Conservation (phyloP, 768 basidiomycete species). For the Dacryopinax primogenitus region DNA sequence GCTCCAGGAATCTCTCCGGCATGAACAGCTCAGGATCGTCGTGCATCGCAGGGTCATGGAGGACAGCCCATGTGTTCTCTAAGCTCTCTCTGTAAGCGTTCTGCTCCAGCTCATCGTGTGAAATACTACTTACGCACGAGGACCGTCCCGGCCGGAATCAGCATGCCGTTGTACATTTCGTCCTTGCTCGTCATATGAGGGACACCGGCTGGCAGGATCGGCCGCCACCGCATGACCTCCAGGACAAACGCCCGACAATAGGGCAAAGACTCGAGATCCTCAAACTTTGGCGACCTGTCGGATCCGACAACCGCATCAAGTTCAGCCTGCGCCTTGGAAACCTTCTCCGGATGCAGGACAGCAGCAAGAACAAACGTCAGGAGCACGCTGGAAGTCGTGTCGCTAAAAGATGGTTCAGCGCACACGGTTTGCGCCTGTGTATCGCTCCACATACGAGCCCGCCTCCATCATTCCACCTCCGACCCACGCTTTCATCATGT, state of each 20-base stretch:
- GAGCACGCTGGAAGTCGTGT: conserved; percentile 3
- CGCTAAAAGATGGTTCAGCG: not conserved
- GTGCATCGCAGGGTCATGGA: conserved; percentile 2
- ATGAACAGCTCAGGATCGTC: conserved; percentile 5
- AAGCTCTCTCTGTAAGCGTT: not conserved
- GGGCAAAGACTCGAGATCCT: conserved; percentile 2
- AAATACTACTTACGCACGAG: not conserved
- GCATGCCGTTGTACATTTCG: conserved; percentile 10
- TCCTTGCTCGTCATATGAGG: conserved; percentile 12
- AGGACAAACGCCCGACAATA: not conserved
- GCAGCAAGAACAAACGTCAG: not conserved
- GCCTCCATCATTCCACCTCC: conserved; percentile 5
- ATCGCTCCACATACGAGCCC: not conserved
- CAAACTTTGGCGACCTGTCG: not conserved
- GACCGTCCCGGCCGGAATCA: conserved; percentile 3
- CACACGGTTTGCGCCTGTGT: not conserved
- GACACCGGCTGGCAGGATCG: not conserved
- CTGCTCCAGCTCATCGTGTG: not conserved
- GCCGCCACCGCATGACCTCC: conserved; percentile 7
- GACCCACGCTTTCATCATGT: conserved; percentile 3
- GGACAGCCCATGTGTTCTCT: conserved; percentile 9
- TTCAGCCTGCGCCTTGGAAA: not conserved
- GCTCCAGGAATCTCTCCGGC: conserved; percentile 11
- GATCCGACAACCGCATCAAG: not conserved
- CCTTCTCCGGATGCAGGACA: not conserved